phyloP scores from a whole-genome alignment of 345 rosid species.

The Lenwebbia sp. region DNA sequence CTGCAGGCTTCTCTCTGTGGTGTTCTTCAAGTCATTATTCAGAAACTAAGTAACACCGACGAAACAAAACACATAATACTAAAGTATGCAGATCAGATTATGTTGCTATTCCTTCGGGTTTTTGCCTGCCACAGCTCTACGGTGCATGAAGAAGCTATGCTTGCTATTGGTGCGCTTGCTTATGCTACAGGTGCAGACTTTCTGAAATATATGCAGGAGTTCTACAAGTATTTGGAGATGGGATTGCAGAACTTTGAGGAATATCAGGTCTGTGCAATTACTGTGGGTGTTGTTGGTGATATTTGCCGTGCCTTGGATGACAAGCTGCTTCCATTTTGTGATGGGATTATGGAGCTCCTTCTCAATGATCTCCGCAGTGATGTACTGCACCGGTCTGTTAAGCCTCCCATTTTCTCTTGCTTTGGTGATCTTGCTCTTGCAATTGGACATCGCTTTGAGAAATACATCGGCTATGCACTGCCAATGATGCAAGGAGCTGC shows the following conservation, averaged over 20 bases:
- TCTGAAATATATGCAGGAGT: constrained; percentile 65
- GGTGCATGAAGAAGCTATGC: constrained; percentile 99
- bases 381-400: constrained; percentile 83
- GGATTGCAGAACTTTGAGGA: constrained; percentile 90
- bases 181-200: constrained; percentile 80
- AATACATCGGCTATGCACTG: constrained; percentile 50
- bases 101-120: constrained; percentile 73
- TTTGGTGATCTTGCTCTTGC: constrained; percentile 95
- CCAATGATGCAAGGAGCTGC: constrained; percentile 88
- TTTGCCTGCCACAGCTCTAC: constrained; percentile 89
- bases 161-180: constrained; percentile 94
- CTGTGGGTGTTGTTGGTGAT: constrained; percentile 89
- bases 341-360: constrained; percentile 75
- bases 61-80: constrained; percentile 47
- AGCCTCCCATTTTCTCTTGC: constrained; percentile 89
- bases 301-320: constrained; percentile 84
- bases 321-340: constrained; percentile 66
- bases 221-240: constrained; percentile 74
- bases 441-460: constrained; percentile 64
- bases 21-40: constrained; percentile 88
- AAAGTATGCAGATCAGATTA: constrained; percentile 75
- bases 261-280: constrained; percentile 86
- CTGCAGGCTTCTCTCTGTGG: constrained; percentile 89
- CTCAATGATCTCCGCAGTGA: constrained; percentile 58
- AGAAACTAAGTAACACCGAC: constrained; percentile 63